A percentile compares a stretch with the other conserved stretches of the same genome.
phyloP scores from a whole-genome alignment of 2,329 filamentous ascomycete genomes.

The Daldinia eschscholtzii region DNA sequence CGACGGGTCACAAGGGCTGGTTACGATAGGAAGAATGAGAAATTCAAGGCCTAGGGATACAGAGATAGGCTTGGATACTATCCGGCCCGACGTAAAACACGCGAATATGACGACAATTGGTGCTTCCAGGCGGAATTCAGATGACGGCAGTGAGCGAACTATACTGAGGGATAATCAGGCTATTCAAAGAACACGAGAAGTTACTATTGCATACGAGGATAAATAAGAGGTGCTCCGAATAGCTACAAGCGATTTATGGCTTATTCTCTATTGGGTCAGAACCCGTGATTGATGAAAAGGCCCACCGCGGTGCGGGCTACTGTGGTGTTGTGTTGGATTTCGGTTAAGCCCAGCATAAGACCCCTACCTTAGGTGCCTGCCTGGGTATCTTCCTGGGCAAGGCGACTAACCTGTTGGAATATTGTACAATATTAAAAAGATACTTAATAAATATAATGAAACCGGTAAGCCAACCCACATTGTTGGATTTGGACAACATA shows the following conservation, averaged over 20 bases:
- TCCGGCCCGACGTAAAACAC: constrained; percentile 24
- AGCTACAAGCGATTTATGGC: background rate
- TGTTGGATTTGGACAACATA: no score
- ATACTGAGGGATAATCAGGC: constrained; percentile 21
- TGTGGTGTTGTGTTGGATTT: background rate
- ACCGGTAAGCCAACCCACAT: no score
- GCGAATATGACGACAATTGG: constrained; percentile 26
- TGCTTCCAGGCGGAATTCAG: constrained; percentile 7
- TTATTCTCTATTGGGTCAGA: background rate
- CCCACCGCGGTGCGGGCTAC: background rate
- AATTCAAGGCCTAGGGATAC: constrained; percentile 8
- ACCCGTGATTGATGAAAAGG: background rate
- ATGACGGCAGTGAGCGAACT: constrained; percentile 22
- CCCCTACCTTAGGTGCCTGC: background rate
- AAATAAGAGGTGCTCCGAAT: background rate
- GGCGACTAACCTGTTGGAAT: no score
- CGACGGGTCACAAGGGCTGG: constrained; percentile 19
- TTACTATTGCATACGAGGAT: constrained; percentile 27
- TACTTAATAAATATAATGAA: no score
- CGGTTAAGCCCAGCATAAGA: background rate
- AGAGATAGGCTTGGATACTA: constrained; percentile 25
- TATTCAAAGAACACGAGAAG: constrained; percentile 33
- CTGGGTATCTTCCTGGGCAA: no score
- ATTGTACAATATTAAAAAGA: no score
- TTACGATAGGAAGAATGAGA: constrained; percentile 28